Evolutionary conservation across 345 rosid genomes (phyloP), one percentile per base, ranked within the genome.

Genomic region (Moringa oleifera): DNA sequence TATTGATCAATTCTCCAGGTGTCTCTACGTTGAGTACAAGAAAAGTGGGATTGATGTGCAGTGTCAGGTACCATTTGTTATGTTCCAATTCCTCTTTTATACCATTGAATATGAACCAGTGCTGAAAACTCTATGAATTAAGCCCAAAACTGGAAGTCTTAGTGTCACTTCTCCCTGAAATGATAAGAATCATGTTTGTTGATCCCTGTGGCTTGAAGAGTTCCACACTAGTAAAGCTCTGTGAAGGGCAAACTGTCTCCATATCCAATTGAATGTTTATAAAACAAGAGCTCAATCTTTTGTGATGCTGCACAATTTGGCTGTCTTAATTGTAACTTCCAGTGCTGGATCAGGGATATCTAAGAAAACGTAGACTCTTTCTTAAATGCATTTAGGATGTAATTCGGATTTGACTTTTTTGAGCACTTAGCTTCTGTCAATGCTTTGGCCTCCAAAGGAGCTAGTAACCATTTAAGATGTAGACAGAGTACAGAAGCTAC

Each of bases 11-110:
- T 85, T 90, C 77, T 82, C 99, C 3, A 90, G 84, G 74, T 81
- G 89, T 71, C 87, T 94, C 0, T 79, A 94, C 79, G 99, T 94
- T 61, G 99, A 90, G 73, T 88, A 94, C 76, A 86, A 85, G 81
- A 83, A 81, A 18, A 81, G 75, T 36, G 99, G 97, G 63, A 90
- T 94, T 58, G 83, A 83, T 78, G 85, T 80, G 41, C 88, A 83
- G 65, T 76, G 88, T 68, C 95, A 85, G 90, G 95, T 87, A 79
- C 54, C 2, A 4, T 68, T 72, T 65, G 25, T 36, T 36, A 18
- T 58, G 45, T 16, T 69, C 18, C 18, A 59, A n/a, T 37, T 41
- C 16, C 47, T 41, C 17, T 15, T 41, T 41, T 41, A 11, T 33
- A 11, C 5, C 37, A 33, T 33, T 11, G n/a, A 15, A 41, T 33